Evolutionary conservation across 2,329 filamentous ascomycete species (phyloP).

Genomic region (Nannizzia gypsea): DNA sequence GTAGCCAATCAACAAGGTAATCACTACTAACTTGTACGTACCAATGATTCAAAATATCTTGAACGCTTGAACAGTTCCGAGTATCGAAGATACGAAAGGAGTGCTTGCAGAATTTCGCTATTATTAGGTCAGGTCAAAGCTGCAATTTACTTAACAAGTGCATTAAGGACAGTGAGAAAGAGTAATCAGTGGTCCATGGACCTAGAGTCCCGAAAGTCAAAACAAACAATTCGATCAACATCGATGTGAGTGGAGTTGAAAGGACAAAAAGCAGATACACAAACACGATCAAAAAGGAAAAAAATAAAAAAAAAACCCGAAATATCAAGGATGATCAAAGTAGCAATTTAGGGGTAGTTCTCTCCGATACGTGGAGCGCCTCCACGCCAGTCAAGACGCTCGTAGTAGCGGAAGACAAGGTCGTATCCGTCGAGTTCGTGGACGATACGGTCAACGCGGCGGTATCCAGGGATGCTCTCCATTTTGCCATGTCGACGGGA

Average conservation of each 20-base stretch:
- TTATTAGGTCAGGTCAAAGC: neutral
- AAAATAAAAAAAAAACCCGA: neutral
- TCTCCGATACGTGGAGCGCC: constrained; percentile 53
- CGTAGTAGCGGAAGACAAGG: constrained; percentile 91
- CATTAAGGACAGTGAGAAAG: neutral
- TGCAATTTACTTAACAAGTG: neutral
- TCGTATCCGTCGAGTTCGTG: constrained; percentile 97
- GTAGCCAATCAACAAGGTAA: too few species aligned
- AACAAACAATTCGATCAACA: neutral
- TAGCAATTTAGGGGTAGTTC: constrained; percentile 15
- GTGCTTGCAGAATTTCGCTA: neutral
- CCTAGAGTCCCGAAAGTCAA: neutral
- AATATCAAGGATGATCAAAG: neutral
- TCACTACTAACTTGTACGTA: too few species aligned
- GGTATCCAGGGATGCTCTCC: constrained; percentile 75
- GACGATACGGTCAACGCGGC: constrained; percentile 83
- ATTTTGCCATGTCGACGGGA: constrained; percentile 43
- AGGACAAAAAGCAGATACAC: too few species aligned
- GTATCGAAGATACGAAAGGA: too few species aligned
- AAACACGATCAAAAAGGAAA: neutral
- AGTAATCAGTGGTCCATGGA: neutral
- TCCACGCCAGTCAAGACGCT: constrained; percentile 69
- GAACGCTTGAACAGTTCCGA: too few species aligned
- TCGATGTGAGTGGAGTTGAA: too few species aligned
- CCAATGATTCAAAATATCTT: too few species aligned